Evolutionary conservation across 352 stramenopile species (phyloP).

Genomic region (Phytophthora crassamura): DNA sequence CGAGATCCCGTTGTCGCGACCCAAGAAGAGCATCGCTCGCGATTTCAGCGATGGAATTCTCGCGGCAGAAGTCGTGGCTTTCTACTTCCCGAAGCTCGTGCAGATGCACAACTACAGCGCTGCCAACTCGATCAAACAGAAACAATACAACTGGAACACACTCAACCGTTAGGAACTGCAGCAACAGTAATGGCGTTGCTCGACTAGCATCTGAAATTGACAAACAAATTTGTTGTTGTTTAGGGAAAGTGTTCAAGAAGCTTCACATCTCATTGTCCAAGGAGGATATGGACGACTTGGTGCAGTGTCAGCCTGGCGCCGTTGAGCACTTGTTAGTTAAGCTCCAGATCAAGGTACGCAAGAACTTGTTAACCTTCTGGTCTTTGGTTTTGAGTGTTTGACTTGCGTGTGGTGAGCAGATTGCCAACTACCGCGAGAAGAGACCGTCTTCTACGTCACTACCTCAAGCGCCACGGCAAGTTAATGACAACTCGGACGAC

Average conservation of each 20-base stretch:
- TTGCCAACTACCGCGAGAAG: constrained; percentile 80
- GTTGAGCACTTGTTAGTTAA: constrained; percentile 93
- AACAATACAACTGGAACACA: constrained; percentile 97
- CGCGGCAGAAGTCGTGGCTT: constrained; percentile 91
- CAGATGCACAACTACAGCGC: constrained; percentile 97
- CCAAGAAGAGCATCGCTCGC: constrained; percentile 95
- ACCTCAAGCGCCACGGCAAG: constrained; percentile 23
- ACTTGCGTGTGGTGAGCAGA: constrained; percentile 48
- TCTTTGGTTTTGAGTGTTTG: neutral
- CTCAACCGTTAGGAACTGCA: constrained; percentile 78
- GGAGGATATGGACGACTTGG: constrained; percentile 92
- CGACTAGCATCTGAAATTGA: too few relatives aligned
- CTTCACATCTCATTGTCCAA: constrained; percentile 87
- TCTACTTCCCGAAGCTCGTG: constrained; percentile 96
- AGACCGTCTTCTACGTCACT: constrained; percentile 40
- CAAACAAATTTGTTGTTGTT: constrained; percentile 18
- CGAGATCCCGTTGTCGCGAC: constrained; percentile 93
- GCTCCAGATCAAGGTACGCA: constrained; percentile 89
- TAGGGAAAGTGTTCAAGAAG: constrained; percentile 87
- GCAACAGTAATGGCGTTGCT: too few relatives aligned
- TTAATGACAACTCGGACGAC: constrained; percentile 46
- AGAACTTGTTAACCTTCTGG: neutral
- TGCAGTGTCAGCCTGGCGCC: constrained; percentile 86
- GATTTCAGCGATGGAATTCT: constrained; percentile 96
- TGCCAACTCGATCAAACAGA: constrained; percentile 93